These are phyloP conservation scores for Plantago elongata DNA, from an alignment of 257 asterid species.

Conservation along the genomic window DNA sequence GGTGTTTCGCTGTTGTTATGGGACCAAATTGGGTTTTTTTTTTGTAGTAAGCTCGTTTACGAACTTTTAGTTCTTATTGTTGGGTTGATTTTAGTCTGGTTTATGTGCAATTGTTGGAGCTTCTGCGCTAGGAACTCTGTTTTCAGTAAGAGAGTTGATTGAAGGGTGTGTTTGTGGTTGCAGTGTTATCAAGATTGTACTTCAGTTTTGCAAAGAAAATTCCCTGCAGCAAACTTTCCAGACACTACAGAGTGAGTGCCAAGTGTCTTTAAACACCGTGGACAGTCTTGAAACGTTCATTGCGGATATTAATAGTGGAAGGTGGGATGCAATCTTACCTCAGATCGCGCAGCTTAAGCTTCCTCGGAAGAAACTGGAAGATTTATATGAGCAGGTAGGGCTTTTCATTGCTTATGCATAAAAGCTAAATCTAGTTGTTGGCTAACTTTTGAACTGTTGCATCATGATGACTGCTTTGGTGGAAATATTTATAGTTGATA, in stretches of 20 bases:
- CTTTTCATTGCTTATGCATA: neutral
- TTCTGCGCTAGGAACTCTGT: too few relatives aligned
- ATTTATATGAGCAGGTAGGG: conserved; percentile 88
- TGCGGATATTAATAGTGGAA: conserved; percentile 90
- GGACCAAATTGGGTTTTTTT: too few relatives aligned
- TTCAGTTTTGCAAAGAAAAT: conserved; percentile 96
- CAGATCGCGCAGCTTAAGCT: conserved; percentile 95
- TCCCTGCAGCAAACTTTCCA: conserved; percentile 87
- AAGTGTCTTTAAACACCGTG: conserved; percentile 91
- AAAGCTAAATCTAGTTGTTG: neutral
- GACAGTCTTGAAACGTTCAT: conserved; percentile 85
- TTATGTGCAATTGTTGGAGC: too few relatives aligned
- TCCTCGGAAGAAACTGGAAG: conserved; percentile 85
- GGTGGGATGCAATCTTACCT: conserved; percentile 98
- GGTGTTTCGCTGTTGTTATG: neutral
- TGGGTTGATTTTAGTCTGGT: too few relatives aligned
- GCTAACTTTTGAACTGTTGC: too few relatives aligned
- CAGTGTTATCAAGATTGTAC: conserved; percentile 95
- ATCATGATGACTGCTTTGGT: too few relatives aligned
- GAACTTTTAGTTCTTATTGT: too few relatives aligned
- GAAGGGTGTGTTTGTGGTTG: conserved; percentile 13
- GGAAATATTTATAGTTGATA: too few relatives aligned
- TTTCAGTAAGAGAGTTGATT: neutral
- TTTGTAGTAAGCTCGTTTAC: too few relatives aligned
- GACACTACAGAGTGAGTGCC: conserved; percentile 89